These are phyloP conservation scores for Hypoxylon rubiginosum DNA, from an alignment of 2,329 filamentous ascomycete genomes.

Conservation along the genomic window DNA sequence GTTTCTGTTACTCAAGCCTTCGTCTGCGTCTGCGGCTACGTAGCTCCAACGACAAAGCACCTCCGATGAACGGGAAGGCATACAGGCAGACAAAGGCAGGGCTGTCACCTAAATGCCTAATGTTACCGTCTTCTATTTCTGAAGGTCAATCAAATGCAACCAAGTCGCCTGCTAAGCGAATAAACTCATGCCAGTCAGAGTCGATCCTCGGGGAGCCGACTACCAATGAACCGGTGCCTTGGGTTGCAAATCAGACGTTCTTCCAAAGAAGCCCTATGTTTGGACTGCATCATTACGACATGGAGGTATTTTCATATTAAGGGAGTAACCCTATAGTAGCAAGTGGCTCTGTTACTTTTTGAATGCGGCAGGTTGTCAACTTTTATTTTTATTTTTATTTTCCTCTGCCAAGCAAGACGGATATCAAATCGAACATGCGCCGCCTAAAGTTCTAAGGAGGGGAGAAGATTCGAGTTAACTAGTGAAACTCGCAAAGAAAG, in stretches of 20 bases:
- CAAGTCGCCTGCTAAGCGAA: conserved; percentile 32
- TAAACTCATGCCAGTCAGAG: conserved; percentile 26
- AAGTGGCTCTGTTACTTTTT: conserved; percentile 7
- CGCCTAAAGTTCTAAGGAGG: background rate
- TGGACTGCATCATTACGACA: conserved; percentile 35
- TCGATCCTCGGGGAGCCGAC: conserved; percentile 26
- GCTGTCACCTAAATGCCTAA: conserved; percentile 28
- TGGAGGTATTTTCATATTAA: conserved; percentile 15
- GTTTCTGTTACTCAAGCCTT: conserved; percentile 39
- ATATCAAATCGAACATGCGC: background rate
- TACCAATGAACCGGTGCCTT: conserved; percentile 37
- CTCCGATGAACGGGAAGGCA: conserved; percentile 48
- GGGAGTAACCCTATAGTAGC: conserved; percentile 2
- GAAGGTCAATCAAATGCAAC: conserved; percentile 35
- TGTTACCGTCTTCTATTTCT: conserved; percentile 36
- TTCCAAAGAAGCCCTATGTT: background rate
- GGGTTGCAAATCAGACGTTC: conserved; percentile 32
- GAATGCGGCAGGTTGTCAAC: conserved; percentile 8
- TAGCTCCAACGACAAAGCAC: conserved; percentile 32
- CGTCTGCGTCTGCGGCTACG: conserved; percentile 39
- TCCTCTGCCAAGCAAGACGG: conserved; percentile 2
- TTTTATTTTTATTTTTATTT: background rate
- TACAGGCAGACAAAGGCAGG: conserved; percentile 21
- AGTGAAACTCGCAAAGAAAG: conserved; percentile 14
- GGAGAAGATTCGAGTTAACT: conserved; percentile 9